Evolutionary conservation across 345 rosid genomes (phyloP).

Genomic region (Capsella bursapastoris): DNA sequence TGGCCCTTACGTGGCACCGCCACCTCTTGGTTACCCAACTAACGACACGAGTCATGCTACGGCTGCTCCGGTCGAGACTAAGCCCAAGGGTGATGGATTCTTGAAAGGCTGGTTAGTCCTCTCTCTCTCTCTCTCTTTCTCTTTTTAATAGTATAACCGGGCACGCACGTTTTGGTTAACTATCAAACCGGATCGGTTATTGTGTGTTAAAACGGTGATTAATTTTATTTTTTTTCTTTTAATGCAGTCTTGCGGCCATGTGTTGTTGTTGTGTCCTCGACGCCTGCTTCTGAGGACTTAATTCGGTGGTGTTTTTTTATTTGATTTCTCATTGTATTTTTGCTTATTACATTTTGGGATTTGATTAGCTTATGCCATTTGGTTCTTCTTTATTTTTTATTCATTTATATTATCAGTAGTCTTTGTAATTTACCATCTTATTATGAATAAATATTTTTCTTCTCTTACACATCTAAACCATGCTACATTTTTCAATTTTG

Average conservation of each 20-base stretch:
- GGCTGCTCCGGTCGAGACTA: slow-evolving; percentile 38
- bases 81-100: slow-evolving; percentile 46
- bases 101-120: slow-evolving; percentile 45
- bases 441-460: background rate
- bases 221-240: background rate
- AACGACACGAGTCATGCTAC: slow-evolving; percentile 34
- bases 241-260: slow-evolving; percentile 42
- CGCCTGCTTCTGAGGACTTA: slow-evolving; percentile 34
- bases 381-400: slow-evolving; percentile 23
- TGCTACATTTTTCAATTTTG: background rate
- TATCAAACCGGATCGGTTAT: slow-evolving; percentile 9
- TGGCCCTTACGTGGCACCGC: slow-evolving; percentile 39
- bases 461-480: no score
- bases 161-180: background rate
- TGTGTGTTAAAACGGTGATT: background rate
- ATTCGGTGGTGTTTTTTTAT: no score
- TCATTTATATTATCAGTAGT: background rate
- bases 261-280: slow-evolving; percentile 45
- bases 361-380: slow-evolving; percentile 16
- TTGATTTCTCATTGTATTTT: background rate
- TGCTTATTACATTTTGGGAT: slow-evolving; percentile 2
- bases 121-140: no score
- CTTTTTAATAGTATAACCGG: background rate
- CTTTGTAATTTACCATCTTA: background rate
- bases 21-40: slow-evolving; percentile 41